These are phyloP conservation scores for Myxozyma melibiosi DNA, from an alignment of 805 yeast species.

Conservation along the genomic window DNA sequence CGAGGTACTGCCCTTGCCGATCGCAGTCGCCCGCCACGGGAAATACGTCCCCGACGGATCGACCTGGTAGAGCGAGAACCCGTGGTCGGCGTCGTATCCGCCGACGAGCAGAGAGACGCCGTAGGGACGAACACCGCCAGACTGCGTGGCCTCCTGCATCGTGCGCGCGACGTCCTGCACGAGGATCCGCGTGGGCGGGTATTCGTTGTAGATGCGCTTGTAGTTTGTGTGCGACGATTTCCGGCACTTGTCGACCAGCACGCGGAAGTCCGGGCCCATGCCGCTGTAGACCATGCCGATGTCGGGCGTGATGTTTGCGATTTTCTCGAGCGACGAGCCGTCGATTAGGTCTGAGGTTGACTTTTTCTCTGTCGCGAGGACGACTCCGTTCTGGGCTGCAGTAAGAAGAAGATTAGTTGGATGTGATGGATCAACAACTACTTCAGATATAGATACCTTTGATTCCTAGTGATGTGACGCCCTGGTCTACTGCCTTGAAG, in stretches of 20 bases:
- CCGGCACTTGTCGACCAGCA: conserved; percentile 89
- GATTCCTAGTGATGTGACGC: conserved; percentile 95
- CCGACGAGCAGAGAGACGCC: conserved; percentile 95
- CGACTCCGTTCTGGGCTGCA: conserved; percentile 90
- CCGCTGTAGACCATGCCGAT: conserved; percentile 97
- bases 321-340: conserved; percentile 72
- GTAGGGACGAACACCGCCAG: conserved; percentile 98
- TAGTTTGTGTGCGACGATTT: conserved; percentile 90
- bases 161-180: conserved; percentile 94
- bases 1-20: conserved; percentile 93
- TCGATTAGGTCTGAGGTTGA: conserved; percentile 76
- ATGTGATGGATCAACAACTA: neutral
- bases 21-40: conserved; percentile 99
- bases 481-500: conserved; percentile 94
- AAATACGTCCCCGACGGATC: conserved; percentile 97
- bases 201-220: conserved; percentile 91
- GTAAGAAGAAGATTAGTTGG: neutral
- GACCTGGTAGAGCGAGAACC: conserved; percentile 73
- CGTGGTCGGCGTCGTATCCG: conserved; percentile 74
- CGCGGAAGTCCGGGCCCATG: conserved; percentile 98
- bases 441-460: conserved; percentile 44
- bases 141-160: conserved; percentile 98
- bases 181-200: conserved; percentile 92
- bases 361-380: conserved; percentile 94
- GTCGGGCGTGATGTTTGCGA: conserved; percentile 85